Base-by-base conservation (phyloP, 495 filamentous ascomycete genomes). In the Penicillium pancosmium region DNA sequence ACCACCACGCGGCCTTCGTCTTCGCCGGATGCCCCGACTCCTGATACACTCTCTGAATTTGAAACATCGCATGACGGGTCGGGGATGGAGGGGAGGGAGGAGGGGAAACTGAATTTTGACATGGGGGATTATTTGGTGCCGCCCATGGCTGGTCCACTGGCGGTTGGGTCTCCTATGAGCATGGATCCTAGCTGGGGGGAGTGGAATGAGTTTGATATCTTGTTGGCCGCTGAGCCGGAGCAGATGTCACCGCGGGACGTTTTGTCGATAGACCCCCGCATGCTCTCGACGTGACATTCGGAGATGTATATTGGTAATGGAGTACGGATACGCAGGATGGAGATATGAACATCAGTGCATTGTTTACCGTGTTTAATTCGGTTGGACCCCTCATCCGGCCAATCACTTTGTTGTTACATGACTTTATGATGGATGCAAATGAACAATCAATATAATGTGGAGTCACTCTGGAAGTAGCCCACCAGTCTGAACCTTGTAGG, bases 141-240 rank as follows among this genome's bases (percentile, higher is more conserved):
- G 54, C 50, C 47, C 12, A 57, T 35, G 55, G 43, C 46, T 50
- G 61, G 55, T 18, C 12, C 27, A 54, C 49, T 62, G 58, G 68
- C 48, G 50, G 51, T 46, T 56, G 38, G 50, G 25, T 48, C 55
- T 35, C 18, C 57, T 49, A 38, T 57, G 33, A 52, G 40, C 36
- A 31, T 49, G 56, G 57, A 62, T 19, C 38, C 35, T 49, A 46
- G 52, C 9, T 76, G 72, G 72, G 75, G 33, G 51, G 51, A 54
- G 15, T 78, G 73, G 73, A 78, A 78, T 66, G 70, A 72, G 10
- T 78, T 78, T 56, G 75, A 78, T 60, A 57, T 56, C 34, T 60
- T 75, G 56, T 62, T 77, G 53, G 74, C 71, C 46, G 65, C 62
- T 9, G 73, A 74, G 63, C 1, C 16, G 41, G 62, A 63, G 12